Evolutionary conservation across 352 stramenopile genomes (phyloP).

Genomic region (Pythium phragmiticola): DNA sequence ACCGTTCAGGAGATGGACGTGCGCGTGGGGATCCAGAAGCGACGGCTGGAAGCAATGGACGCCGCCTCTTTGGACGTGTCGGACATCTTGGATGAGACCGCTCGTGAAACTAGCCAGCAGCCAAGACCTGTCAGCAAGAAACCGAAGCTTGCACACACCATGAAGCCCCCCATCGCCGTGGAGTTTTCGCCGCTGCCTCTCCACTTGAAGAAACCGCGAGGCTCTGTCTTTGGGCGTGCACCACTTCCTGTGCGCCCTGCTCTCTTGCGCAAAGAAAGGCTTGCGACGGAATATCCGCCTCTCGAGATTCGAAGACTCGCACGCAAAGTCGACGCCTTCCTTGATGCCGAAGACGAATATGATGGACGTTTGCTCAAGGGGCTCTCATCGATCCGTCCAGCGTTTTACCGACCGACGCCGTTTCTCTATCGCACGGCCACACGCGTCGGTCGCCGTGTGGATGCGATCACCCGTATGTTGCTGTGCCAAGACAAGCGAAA

Average conservation of each 20-base stretch:
- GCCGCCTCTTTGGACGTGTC: neutral
- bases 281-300: constrained; percentile 35
- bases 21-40: neutral
- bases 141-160: constrained; percentile 4
- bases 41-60: neutral
- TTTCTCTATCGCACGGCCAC: constrained; percentile 42
- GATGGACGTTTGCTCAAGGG: neutral
- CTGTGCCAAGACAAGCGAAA: constrained; percentile 66
- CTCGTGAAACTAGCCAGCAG: neutral
- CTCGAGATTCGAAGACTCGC: constrained; percentile 39
- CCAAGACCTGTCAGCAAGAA: constrained; percentile 14
- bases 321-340: constrained; percentile 27
- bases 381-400: constrained; percentile 25
- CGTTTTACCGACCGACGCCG: constrained; percentile 49
- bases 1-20: neutral
- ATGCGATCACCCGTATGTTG: constrained; percentile 46
- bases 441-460: constrained; percentile 34
- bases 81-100: neutral
- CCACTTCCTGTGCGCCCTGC: constrained; percentile 19
- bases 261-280: constrained; percentile 40
- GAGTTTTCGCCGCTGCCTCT: constrained; percentile 16
- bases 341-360: constrained; percentile 15
- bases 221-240: constrained; percentile 17
- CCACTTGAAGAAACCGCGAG: constrained; percentile 15
- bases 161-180: constrained; percentile 3